Evolutionary conservation across 768 basidiomycete species (phyloP), one percentile per base, ranked within the genome.

Genomic region (Hortiboletus campestris): DNA sequence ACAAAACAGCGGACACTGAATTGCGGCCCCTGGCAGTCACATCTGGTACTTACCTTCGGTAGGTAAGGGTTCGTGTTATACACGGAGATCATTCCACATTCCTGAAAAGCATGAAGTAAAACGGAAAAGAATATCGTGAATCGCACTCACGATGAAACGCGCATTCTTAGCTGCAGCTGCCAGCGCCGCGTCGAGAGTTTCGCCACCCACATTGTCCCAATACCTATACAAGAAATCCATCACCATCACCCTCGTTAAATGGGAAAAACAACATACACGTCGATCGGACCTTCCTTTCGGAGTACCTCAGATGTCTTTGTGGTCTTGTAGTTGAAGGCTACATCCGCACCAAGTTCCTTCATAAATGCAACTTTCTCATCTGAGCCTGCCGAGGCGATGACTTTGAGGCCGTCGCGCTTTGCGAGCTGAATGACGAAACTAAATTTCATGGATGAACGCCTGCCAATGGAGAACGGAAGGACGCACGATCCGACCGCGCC

Each of bases 291-390:
- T 61, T 88, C 78, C 53, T 77, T 75, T 55, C 68, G 59, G 28
- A 91, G 73, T 6, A 86, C 75, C 19, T 84, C 78, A 2, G 62
- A 63, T 0, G 80, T 82, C 42, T 75, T 72, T 2, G 74, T 74
- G 0, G 78, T 88, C 74, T 90, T 86, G 72, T 87, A 89, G 69
- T 90, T 88, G 75, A 88, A 89, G 2, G 77, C 83, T 14, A 85
- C 78, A 57, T 91, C 87, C 0, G 81, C 80, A 1, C 86, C 87
- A 38, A 87, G 56, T 13, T 76, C 75, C 49, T 78, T 77, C 68
- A 86, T 73, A 63, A 80, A 86, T 6, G 74, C 67, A 9, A 90
- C 85, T 69, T 91, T 91, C 48, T 86, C 83, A 29, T 89, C 86
- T 0, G 81, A 80, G 3, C 89, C 86, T 0, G 86, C 84, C 1